A percentile compares a stretch with the other conserved stretches of the same genome.
Conservation (phyloP, 768 basidiomycete genomes). For the Lyophyllum semitale region DNA sequence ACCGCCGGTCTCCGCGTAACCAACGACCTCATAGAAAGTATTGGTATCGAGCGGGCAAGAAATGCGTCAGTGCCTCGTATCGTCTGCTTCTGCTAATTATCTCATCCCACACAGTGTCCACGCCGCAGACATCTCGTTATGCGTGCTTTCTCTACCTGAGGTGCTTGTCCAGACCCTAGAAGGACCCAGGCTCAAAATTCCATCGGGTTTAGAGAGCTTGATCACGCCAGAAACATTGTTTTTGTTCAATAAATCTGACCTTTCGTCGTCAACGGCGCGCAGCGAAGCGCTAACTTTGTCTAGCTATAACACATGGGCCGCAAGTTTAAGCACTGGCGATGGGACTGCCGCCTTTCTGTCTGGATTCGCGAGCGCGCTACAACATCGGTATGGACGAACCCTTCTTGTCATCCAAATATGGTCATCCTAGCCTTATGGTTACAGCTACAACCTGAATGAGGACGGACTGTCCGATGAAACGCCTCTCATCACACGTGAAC, state of each 20-base stretch:
- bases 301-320: conserved; percentile 48
- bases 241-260: conserved; percentile 80
- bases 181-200: conserved; percentile 30
- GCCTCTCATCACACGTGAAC: conserved; percentile 76
- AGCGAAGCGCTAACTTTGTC: conserved; percentile 4
- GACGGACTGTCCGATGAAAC: conserved; percentile 29
- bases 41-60: conserved; percentile 77
- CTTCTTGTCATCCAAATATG: background rate
- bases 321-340: conserved; percentile 60
- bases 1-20: conserved; percentile 83
- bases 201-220: conserved; percentile 48
- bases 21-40: conserved; percentile 71
- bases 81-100: background rate
- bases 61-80: conserved; percentile 51
- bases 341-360: conserved; percentile 63
- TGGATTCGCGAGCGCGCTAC: conserved; percentile 55
- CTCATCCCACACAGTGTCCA: conserved; percentile 48
- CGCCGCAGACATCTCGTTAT: conserved; percentile 72
- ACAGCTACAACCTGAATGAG: conserved; percentile 29
- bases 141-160: conserved; percentile 74
- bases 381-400: conserved; percentile 40
- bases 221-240: conserved; percentile 62
- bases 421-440: background rate
- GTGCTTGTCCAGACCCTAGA: conserved; percentile 21
- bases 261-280: conserved; percentile 26